These are phyloP conservation scores for Chaetothyriales sp. DNA, from an alignment of 2,329 filamentous ascomycete genomes.

Conservation along the genomic window DNA sequence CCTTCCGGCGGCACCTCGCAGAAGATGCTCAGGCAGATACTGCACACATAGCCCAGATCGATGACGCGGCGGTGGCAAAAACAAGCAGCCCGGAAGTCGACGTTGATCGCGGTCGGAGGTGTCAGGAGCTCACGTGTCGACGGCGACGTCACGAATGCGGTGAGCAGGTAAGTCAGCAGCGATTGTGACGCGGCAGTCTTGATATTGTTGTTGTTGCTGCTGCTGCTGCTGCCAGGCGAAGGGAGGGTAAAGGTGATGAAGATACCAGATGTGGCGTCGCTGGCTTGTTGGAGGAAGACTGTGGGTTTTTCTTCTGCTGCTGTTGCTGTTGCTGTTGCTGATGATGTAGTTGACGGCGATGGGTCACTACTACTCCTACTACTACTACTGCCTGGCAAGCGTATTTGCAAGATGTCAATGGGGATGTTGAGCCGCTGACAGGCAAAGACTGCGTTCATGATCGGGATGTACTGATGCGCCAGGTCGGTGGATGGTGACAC, in stretches of 20 bases:
- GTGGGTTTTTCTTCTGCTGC: slow-evolving; percentile 29
- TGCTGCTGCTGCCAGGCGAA: not conserved
- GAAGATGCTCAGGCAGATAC: slow-evolving; percentile 89
- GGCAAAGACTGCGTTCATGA: slow-evolving; percentile 97
- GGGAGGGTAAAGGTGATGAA: slow-evolving; percentile 41
- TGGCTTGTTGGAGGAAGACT: slow-evolving; percentile 86
- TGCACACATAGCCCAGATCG: slow-evolving; percentile 88
- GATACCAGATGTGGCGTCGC: slow-evolving; percentile 54
- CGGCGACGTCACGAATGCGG: slow-evolving; percentile 69
- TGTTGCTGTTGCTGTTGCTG: not conserved
- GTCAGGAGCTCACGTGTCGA: slow-evolving; percentile 49
- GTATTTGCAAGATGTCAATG: slow-evolving; percentile 76
- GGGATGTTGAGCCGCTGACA: slow-evolving; percentile 76
- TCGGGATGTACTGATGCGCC: slow-evolving; percentile 82
- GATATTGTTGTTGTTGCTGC: not conserved
- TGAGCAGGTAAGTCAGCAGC: slow-evolving; percentile 84
- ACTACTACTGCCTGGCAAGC: slow-evolving; percentile 8
- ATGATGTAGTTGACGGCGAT: not conserved
- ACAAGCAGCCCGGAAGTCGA: slow-evolving; percentile 95
- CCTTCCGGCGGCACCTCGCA: slow-evolving; percentile 50
- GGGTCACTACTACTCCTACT: not conserved
- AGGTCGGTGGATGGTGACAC: slow-evolving; percentile 82
- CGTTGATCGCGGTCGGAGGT: slow-evolving; percentile 63
- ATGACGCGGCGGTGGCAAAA: slow-evolving; percentile 90
- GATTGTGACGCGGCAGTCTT: slow-evolving; percentile 44